phyloP scores from a whole-genome alignment of 805 yeast genomes.

The Maudiozyma serrabonitensis region DNA sequence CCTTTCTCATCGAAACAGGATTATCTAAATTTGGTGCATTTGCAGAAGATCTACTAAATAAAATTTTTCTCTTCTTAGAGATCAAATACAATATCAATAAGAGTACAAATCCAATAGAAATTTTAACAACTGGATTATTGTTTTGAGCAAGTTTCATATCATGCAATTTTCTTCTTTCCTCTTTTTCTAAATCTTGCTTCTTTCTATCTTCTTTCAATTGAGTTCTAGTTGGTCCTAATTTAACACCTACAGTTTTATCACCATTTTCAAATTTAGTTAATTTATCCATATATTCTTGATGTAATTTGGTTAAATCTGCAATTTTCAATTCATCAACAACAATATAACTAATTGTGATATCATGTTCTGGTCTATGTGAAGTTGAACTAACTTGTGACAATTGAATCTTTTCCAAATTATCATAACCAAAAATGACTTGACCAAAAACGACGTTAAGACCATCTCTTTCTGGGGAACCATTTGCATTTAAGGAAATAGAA shows the following conservation, averaged over 20 bases:
- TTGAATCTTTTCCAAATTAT: constrained; percentile 48
- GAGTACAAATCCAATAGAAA: constrained; percentile 9
- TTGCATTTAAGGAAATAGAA: constrained; percentile 50
- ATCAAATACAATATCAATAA: constrained; percentile 10
- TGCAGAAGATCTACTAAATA: neutral
- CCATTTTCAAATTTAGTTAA: constrained; percentile 24
- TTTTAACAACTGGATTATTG: constrained; percentile 17
- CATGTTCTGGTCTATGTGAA: constrained; percentile 30
- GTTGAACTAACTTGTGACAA: constrained; percentile 35
- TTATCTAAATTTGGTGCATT: constrained; percentile 7
- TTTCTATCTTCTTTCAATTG: constrained; percentile 9
- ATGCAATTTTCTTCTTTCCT: constrained; percentile 6
- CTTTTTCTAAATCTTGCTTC: constrained; percentile 6
- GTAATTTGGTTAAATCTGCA: constrained; percentile 12
- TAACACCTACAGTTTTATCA: constrained; percentile 19
- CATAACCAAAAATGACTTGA: constrained; percentile 59
- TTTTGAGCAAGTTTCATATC: constrained; percentile 11
- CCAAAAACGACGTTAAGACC: constrained; percentile 71
- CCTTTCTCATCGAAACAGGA: constrained; percentile 22
- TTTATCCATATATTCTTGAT: constrained; percentile 16
- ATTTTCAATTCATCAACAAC: constrained; percentile 24
- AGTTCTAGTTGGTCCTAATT: constrained; percentile 8
- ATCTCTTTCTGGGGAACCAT: constrained; percentile 40
- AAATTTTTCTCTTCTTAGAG: constrained; percentile 3
- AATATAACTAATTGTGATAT: constrained; percentile 33